Evolutionary conservation across 352 stramenopile species (phyloP), one percentile per base, ranked within the genome.

Genomic region (Globisporangium abappressorium): DNA sequence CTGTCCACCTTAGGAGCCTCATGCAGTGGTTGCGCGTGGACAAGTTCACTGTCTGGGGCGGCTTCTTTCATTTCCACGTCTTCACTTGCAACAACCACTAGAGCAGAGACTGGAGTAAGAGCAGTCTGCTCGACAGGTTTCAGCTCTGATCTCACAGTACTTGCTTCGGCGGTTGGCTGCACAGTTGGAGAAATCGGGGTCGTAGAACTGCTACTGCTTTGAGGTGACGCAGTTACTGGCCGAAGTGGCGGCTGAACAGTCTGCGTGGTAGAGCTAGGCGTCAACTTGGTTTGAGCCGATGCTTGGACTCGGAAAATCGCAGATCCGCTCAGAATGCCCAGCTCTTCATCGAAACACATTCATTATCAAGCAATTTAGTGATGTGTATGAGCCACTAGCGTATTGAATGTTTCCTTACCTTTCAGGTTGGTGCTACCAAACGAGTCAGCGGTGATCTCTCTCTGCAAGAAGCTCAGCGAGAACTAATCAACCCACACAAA

Each of bases 221-320:
- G 18, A 30, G 20, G 12, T 9, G 30, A 2, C 1, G 20, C 20
- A 12, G 43, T 2, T n/a, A 57, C 14, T 20, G 9, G 24, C 20
- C n/a, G 28, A 41, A 20, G 15, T 24, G 41, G 7, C 5, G 55
- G 14, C 22, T 41, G 38, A 28, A 26, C 18, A 56, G 14, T 72
- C 12, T 70, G 56, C 22, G 22, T 3, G 11, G 51, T 3, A 11
- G 51, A 43, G 1, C 18, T 28, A 46, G 66, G 36, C 14, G 18
- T 64, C 20, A 62, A 24, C 20, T 36, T 59, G 24, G 11, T 68
- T 64, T 60, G 24, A 24, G 68, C 7, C 18, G 18, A 20, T 34
- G 26, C 41, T 56, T 89, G 81, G 65, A 95, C 76, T 7, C 87
- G 89, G 65, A 96, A 96, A 69, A 96, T 95, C 22, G 82, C 89